Evolutionary conservation across 805 yeast genomes (phyloP), one percentile per base, ranked within the genome.

Genomic region (Ogataea ramenticola): DNA sequence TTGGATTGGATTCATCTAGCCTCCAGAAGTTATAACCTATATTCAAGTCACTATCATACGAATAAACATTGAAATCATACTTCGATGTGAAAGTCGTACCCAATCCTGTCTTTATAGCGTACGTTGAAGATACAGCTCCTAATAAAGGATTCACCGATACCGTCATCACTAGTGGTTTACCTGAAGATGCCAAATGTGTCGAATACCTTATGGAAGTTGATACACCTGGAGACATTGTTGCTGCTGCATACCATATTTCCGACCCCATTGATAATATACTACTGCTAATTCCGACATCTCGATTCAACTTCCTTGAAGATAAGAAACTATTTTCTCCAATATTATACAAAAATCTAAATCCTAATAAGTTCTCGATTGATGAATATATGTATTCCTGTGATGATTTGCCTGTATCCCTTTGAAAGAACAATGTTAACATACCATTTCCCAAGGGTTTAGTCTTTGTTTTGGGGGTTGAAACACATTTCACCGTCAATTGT

Each of bases 91-190:
- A 81, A 0, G 95, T 82, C 1, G 91, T 78, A 27, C 77, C 74
- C 2, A 79, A 72, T 5, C 86, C 78, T 0, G 96, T 86, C 55
- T 82, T 81, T 30, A 89, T 87, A 1, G 96, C 79, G 58, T 90
- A 93, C 0, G 96, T 83, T 1, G 95, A 82, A 3, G 95, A 82
- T 2, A 93, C 64, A 51, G 89, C 90, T 2, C 99, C 99, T 58
- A 91, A 68, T 15, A 93, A 68, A 1, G 99, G 99, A 60, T 93
- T 93, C 46, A 83, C 72, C 0, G 96, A 82, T 34, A 91, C 56
- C 0, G 98, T 85, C 73, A 93, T 75, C 0, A 96, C 86, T 49
- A 90, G 65, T 0, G 99, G 99, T 49, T 87, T 84, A 3, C 95
- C 95, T 0, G 96, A 85, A 36, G 86, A 78, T 0, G 96, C 80